Evolutionary conservation across 805 yeast species (phyloP), one percentile per base, ranked within the genome.

Genomic region (Wickerhamiella kurtzmanii): DNA sequence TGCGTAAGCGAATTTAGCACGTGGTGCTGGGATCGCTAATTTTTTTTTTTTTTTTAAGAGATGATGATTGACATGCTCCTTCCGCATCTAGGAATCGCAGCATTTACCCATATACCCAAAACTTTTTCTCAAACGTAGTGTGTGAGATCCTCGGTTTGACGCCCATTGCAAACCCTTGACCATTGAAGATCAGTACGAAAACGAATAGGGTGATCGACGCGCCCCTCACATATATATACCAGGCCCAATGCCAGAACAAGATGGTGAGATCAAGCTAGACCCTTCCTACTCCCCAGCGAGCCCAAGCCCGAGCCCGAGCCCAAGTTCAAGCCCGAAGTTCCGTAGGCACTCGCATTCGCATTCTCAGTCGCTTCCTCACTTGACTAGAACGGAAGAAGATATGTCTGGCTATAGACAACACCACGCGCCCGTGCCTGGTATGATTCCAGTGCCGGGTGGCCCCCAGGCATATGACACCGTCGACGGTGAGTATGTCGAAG

Each of bases 381-480:
- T n/a, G n/a, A n/a, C n/a, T n/a, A n/a, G n/a, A n/a, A n/a, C n/a
- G n/a, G n/a, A n/a, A n/a, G 32, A 25, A 25, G 18, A 20, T 35
- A 40, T 13, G 9, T 13, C n/a, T 38, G 45, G 21, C 20, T 28
- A 11, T 16, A 38, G 25, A 38, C 41, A 38, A 18, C 64, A 57
- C 52, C 67, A 64, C 46, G 57, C 49, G n/a, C 67, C 68, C 16
- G 44, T 60, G 20, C 53, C 62, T 15, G 68, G 64, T 16, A 56
- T 56, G 46, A 61, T 64, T 44, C 65, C 67, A 19, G 60, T 62
- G 19, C 68, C 68, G 21, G 56, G 60, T 47, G 68, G 68, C n/a
- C 66, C 56, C 35, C 60, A 57, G 53, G 65, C 58, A 22, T 62
- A 63, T 49, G 62, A 56, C 73, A 76, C 64, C 46, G 53, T 57